A percentile compares a stretch with the other conserved stretches of the same genome.
These are phyloP conservation scores for Maudiozyma humilis DNA, from an alignment of 1,139 yeast genomes.

Conservation along the genomic window DNA sequence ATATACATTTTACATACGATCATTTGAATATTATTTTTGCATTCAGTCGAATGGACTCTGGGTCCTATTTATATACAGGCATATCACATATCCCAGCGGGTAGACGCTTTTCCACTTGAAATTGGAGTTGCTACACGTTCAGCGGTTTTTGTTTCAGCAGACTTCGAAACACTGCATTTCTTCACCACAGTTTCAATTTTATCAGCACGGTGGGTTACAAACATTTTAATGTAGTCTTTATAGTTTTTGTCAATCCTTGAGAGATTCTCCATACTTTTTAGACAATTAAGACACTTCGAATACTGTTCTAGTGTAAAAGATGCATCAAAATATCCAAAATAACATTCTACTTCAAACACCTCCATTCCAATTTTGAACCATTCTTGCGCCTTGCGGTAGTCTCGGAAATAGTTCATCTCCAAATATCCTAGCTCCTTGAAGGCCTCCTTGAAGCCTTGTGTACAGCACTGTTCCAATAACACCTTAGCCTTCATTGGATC, in stretches of 20 bases:
- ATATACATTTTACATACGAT: background rate
- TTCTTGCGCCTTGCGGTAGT: conserved; percentile 50
- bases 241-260: conserved; percentile 8
- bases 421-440: conserved; percentile 71
- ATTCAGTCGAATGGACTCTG: background rate
- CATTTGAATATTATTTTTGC: background rate
- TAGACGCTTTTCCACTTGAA: too few relatives aligned
- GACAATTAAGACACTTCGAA: conserved; percentile 23
- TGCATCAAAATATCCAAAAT: conserved; percentile 67
- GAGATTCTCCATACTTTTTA: conserved; percentile 12
- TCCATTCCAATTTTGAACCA: conserved; percentile 84
- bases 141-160: background rate
- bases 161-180: too few relatives aligned
- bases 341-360: conserved; percentile 48
- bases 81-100: background rate
- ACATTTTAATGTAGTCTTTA: conserved; percentile 8
- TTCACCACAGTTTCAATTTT: conserved; percentile 2
- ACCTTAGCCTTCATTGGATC: conserved; percentile 54
- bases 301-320: conserved; percentile 21
- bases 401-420: conserved; percentile 60
- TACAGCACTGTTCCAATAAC: conserved; percentile 70
- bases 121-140: too few relatives aligned
- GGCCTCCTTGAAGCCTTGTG: conserved; percentile 67
- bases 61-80: background rate
- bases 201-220: conserved; percentile 5